Conservation (phyloP, 805 yeast genomes). For the Schizosaccharomyces osmophilus region DNA sequence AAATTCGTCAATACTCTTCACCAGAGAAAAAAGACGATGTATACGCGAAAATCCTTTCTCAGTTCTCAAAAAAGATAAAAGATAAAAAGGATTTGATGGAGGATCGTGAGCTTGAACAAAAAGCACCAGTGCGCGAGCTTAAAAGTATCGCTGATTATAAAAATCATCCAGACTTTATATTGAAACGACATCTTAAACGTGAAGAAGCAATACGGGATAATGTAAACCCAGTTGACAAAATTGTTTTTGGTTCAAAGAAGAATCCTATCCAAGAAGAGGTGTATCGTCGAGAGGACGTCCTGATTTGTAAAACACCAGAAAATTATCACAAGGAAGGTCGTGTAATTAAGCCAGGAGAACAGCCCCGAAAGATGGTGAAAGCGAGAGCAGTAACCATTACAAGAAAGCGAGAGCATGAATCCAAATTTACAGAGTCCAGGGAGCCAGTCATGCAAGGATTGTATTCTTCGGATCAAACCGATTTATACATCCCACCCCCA, state of each 20-base stretch:
- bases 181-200: constrained; percentile 47
- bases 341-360: constrained; percentile 41
- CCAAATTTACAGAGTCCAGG: constrained; percentile 10
- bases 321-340: constrained; percentile 77
- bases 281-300: constrained; percentile 42
- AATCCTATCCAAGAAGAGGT: constrained; percentile 22
- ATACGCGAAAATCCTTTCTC: not conserved
- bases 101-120: constrained; percentile 30
- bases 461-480: constrained; percentile 62
- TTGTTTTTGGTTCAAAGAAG: constrained; percentile 18
- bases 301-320: constrained; percentile 40
- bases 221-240: constrained; percentile 19
- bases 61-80: not conserved
- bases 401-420: constrained; percentile 2
- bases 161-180: constrained; percentile 64
- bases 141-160: constrained; percentile 57
- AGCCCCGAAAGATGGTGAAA: constrained; percentile 29
- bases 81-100: constrained; percentile 25
- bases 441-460: constrained; percentile 22
- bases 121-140: constrained; percentile 65
- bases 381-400: constrained; percentile 12
- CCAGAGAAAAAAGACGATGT: not conserved
- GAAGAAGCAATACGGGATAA: constrained; percentile 51
- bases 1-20: not conserved
- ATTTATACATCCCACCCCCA: constrained; percentile 39